phyloP scores from a whole-genome alignment of 495 filamentous ascomycete species.

The Aspergillus sclerotioniger region DNA sequence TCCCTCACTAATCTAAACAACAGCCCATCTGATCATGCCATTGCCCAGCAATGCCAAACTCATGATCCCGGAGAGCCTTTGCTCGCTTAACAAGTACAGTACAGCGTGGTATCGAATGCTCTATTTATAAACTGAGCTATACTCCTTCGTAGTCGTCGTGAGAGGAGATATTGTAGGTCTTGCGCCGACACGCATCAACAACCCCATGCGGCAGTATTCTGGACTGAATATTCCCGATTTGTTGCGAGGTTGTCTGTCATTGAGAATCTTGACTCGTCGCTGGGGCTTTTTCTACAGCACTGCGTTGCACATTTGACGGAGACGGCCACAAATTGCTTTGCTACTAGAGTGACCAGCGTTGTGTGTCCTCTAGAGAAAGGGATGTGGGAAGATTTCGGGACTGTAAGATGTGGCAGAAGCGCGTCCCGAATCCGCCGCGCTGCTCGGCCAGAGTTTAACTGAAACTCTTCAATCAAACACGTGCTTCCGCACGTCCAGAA shows the following conservation, averaged over 20 bases:
- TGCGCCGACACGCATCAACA: not conserved
- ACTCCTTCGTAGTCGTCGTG: not conserved
- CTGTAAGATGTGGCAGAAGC: no score
- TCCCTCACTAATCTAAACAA: no score
- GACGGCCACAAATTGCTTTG: not conserved
- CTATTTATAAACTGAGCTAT: no score
- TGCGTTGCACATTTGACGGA: not conserved
- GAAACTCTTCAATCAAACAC: not conserved
- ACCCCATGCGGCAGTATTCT: not conserved
- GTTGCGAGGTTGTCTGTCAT: not conserved
- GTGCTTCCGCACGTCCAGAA: not conserved
- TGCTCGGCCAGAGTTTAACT: not conserved
- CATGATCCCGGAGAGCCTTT: no score
- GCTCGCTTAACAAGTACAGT: no score
- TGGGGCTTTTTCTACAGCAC: not conserved
- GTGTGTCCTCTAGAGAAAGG: not conserved
- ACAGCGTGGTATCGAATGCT: no score
- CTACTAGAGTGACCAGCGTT: not conserved
- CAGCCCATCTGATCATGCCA: no score
- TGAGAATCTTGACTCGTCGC: not conserved
- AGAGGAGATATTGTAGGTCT: not conserved
- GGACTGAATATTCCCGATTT: not conserved
- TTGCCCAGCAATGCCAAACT: no score
- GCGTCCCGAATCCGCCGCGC: not conserved
- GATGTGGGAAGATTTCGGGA: no score